These are phyloP conservation scores for Boletus rex-veris DNA, from an alignment of 768 basidiomycete species.

Conservation along the genomic window DNA sequence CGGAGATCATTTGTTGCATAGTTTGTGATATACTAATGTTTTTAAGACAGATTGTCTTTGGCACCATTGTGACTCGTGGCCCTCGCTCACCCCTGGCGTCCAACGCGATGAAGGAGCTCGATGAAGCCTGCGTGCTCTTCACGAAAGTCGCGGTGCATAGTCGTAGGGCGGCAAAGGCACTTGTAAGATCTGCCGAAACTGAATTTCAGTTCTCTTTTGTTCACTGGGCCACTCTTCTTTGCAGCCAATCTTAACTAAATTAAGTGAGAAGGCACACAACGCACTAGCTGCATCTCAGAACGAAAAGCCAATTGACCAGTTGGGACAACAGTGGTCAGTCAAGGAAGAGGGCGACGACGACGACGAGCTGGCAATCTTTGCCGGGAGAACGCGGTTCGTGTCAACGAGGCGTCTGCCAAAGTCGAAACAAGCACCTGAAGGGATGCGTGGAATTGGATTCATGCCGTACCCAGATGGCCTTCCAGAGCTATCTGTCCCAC, in stretches of 20 bases:
- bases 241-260: constrained; percentile 53
- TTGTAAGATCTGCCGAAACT: constrained; percentile 41
- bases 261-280: constrained; percentile 64
- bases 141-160: constrained; percentile 55
- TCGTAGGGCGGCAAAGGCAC: constrained; percentile 60
- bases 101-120: constrained; percentile 66
- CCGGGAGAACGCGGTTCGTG: constrained; percentile 63
- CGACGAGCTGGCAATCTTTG: constrained; percentile 68
- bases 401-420: constrained; percentile 40
- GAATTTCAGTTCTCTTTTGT: background rate
- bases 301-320: constrained; percentile 29
- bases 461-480: background rate
- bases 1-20: constrained; percentile 10
- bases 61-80: constrained; percentile 71
- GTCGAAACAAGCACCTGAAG: constrained; percentile 11
- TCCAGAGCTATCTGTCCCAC: constrained; percentile 3
- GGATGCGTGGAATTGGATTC: constrained; percentile 3
- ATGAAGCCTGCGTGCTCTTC: constrained; percentile 65
- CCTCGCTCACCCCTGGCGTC: constrained; percentile 66
- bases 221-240: background rate
- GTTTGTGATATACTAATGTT: background rate
- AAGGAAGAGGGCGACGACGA: constrained; percentile 48
- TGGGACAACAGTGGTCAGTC: constrained; percentile 48
- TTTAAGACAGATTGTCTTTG: constrained; percentile 61
- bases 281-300: constrained; percentile 44